Conservation (phyloP, 805 yeast species). For the Barnettozyma vustinii region DNA sequence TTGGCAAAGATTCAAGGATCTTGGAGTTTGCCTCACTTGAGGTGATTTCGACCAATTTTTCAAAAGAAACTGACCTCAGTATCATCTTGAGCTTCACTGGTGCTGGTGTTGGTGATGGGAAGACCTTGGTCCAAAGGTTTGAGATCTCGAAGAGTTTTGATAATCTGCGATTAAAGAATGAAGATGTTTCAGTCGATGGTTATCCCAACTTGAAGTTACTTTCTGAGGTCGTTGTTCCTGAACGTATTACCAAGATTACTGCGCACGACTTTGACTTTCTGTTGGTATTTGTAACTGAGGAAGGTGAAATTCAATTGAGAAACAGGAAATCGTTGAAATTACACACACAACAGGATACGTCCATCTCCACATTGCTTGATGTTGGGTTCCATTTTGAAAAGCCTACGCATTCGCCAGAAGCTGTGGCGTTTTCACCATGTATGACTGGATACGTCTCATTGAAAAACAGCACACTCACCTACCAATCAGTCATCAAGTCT, state of each 20-base stretch:
- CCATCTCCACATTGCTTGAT: constrained; percentile 42
- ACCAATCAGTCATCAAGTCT: constrained; percentile 5
- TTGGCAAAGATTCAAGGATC: constrained; percentile 26
- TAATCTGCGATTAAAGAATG: constrained; percentile 18
- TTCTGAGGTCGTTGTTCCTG: constrained; percentile 17
- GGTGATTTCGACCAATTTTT: constrained; percentile 40
- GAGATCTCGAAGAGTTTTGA: constrained; percentile 21
- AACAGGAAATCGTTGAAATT: constrained; percentile 31
- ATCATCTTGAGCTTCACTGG: constrained; percentile 37
- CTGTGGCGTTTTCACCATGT: constrained; percentile 46
- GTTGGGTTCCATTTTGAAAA: constrained; percentile 48
- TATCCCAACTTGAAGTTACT: constrained; percentile 20
- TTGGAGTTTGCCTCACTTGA: constrained; percentile 32
- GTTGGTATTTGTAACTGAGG: constrained; percentile 34
- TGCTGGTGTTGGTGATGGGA: constrained; percentile 17
- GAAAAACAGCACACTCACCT: constrained; percentile 18
- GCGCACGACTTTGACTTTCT: constrained; percentile 36
- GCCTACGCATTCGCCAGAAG: constrained; percentile 28
- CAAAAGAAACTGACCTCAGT: constrained; percentile 38
- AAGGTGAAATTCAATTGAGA: constrained; percentile 43
- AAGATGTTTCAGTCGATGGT: constrained; percentile 15
- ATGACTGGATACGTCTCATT: constrained; percentile 36
- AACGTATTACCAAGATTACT: constrained; percentile 27
- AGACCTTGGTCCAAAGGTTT: constrained; percentile 20
- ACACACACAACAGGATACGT: constrained; percentile 24